Evolutionary conservation across 352 stramenopile genomes (phyloP), one percentile per base, ranked within the genome.

Genomic region (Saprolegnia diclina): DNA sequence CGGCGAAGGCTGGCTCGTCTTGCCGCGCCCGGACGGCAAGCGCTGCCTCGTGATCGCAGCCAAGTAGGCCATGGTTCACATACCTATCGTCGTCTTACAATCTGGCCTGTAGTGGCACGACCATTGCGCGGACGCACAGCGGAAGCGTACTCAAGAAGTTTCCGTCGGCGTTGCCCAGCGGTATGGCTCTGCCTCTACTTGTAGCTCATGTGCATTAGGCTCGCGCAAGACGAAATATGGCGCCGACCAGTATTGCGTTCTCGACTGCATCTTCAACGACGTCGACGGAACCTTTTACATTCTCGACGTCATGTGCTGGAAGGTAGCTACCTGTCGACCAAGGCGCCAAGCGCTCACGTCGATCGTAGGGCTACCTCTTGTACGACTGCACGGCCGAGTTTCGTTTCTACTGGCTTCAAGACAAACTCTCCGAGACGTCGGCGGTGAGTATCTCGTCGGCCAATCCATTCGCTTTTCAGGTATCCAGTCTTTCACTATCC

Each of bases 301-400:
- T 37, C 70, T 97, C n/a, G 91, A 97, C 71, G 83, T 97, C 73
- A 93, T 97, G 86, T 95, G 87, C 77, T 97, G 91, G 91, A 97
- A 97, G 79, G 80, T 85, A 50, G n/a, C 16, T 46, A 38, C 38
- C 5, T n/a, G 61, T 71, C n/a, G 21, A 38, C 46, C 11, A n/a
- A 13, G 44, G 14, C 62, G 35, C 44, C 48, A 19, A 29, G 1
- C 46, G 19, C 4, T 38, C 5, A 56, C 22, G n/a, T 37, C n/a
- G 26, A 21, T 14, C 38, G 35, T 67, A 88, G 73, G 84, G 88
- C n/a, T 94, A 95, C 69, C 59, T 93, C 61, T 72, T 97, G 46
- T 97, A 97, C 72, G 92, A 96, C 74, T 97, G 90, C 75, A 94
- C 90, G n/a, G 92, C 83, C 11, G 89, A 97, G 71, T 97, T 97